Conservation (phyloP, 164 flowering plant species). For the Akebia trifoliata region DNA sequence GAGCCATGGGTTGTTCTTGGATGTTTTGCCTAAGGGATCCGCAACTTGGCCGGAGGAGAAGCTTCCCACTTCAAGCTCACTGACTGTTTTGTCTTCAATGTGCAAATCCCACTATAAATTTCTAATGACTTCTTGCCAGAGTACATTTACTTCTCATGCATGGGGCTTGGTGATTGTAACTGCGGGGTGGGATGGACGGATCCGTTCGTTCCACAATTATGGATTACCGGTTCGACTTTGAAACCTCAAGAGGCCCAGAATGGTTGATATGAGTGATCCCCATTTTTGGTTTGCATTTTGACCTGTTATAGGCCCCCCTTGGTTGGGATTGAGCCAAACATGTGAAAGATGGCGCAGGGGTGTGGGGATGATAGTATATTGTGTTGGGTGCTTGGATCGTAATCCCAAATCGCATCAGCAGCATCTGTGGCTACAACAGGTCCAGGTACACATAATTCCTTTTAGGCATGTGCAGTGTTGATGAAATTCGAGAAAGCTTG, state of each 20-base stretch:
- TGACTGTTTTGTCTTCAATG: slow-evolving; percentile 24
- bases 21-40: slow-evolving; percentile 42
- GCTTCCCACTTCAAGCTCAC: slow-evolving; percentile 30
- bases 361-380: background rate
- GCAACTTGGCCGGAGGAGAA: slow-evolving; percentile 91
- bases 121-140: slow-evolving; percentile 56
- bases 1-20: slow-evolving; percentile 45
- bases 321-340: slow-evolving; percentile 1
- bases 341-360: background rate
- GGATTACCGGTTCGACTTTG: slow-evolving; percentile 67
- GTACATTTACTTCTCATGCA: slow-evolving; percentile 34
- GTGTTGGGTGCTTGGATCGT: background rate
- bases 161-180: slow-evolving; percentile 89
- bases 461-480: slow-evolving; percentile 7
- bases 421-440: background rate
- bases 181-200: slow-evolving; percentile 85
- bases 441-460: slow-evolving; percentile 1
- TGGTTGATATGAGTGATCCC: background rate
- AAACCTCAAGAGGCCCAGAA: slow-evolving; percentile 4
- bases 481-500: background rate
- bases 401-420: background rate
- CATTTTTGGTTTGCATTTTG: slow-evolving; percentile 2
- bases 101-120: slow-evolving; percentile 49
- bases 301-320: background rate
- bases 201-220: slow-evolving; percentile 66